Percentiles rank a stretch among this genome's conserved stretches.
phyloP scores from a whole-genome alignment of 1,284 basidiomycete genomes.

The Amylostereum areolatum region DNA sequence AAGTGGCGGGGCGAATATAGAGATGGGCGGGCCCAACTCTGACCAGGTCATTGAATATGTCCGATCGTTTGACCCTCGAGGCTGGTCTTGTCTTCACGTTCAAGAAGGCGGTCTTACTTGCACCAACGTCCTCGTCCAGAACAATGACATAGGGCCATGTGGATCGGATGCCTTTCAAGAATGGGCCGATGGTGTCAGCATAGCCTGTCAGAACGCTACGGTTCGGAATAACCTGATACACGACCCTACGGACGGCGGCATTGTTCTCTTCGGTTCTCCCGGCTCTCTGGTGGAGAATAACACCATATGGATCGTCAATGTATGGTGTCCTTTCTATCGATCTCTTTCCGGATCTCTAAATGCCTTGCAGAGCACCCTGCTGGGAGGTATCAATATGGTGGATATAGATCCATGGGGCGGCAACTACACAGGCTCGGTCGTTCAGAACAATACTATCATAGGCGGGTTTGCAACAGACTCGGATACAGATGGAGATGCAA shows the following conservation, averaged over 20 bases:
- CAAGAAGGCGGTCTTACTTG: constrained; percentile 64
- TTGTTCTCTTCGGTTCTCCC: constrained; percentile 81
- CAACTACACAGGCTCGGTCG: constrained; percentile 62
- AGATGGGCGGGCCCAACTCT: constrained; percentile 68
- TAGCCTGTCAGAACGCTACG: constrained; percentile 62
- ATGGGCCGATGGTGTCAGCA: constrained; percentile 84
- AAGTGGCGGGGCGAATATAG: constrained; percentile 68
- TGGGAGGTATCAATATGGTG: constrained; percentile 81
- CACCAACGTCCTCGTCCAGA: constrained; percentile 57
- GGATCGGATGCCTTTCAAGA: constrained; percentile 59
- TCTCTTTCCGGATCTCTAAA: constrained; percentile 1
- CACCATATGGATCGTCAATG: constrained; percentile 67
- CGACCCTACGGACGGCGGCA: constrained; percentile 76
- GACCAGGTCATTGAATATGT: constrained; percentile 69
- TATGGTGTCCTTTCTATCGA: constrained; percentile 24
- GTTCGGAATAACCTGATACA: constrained; percentile 71
- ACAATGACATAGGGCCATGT: constrained; percentile 78
- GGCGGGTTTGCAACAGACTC: constrained; percentile 61
- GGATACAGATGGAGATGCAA: constrained; percentile 28
- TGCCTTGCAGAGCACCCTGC: constrained; percentile 47
- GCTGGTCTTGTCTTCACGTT: constrained; percentile 73
- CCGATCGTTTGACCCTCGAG: constrained; percentile 60
- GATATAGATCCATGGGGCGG: constrained; percentile 74
- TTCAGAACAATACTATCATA: constrained; percentile 65
- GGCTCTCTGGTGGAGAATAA: constrained; percentile 71